Percentiles rank a stretch among this genome's conserved stretches.
phyloP scores from a whole-genome alignment of 2,329 filamentous ascomycete species.

The Xylariaceae sp. region DNA sequence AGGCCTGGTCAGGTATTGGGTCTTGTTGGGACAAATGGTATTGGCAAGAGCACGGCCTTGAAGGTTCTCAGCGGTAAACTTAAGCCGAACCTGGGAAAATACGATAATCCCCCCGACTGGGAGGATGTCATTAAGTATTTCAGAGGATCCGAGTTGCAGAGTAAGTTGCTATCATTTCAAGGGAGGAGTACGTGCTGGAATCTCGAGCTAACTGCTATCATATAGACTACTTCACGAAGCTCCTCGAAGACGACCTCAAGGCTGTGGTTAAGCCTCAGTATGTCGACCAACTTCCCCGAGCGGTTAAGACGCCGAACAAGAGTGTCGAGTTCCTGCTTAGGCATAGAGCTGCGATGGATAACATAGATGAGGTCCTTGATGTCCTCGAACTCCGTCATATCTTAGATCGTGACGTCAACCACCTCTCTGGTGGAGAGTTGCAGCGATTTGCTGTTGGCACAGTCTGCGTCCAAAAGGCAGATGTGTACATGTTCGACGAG shows the following conservation, averaged over 20 bases:
- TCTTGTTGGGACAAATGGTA: slow-evolving; percentile 98
- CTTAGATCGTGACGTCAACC: slow-evolving; percentile 84
- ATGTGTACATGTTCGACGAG: slow-evolving; percentile 99
- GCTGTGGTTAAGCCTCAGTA: slow-evolving; percentile 99
- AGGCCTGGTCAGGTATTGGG: slow-evolving; percentile 93
- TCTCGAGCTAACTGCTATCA: slow-evolving; percentile 17
- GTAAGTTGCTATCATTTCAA: slow-evolving; percentile 52
- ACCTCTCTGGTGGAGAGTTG: slow-evolving; percentile 94
- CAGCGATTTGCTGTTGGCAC: slow-evolving; percentile 97
- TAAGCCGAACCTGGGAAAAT: slow-evolving; percentile 95
- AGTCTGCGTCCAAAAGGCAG: slow-evolving; percentile 92
- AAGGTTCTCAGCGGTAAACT: slow-evolving; percentile 98
- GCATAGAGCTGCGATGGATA: slow-evolving; percentile 73
- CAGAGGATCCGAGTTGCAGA: slow-evolving; percentile 95
- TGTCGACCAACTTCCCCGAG: slow-evolving; percentile 95
- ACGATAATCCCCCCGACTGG: slow-evolving; percentile 97
- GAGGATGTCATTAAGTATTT: slow-evolving; percentile 99
- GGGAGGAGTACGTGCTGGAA: slow-evolving; percentile 21
- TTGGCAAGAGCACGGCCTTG: slow-evolving; percentile 98
- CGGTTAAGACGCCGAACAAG: slow-evolving; percentile 80
- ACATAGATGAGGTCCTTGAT: slow-evolving; percentile 80
- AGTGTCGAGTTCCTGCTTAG: slow-evolving; percentile 79
- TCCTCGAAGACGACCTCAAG: slow-evolving; percentile 95
- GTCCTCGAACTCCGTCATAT: slow-evolving; percentile 87
- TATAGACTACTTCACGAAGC: slow-evolving; percentile 95